Base-by-base conservation (phyloP, 2,329 filamentous ascomycete genomes). In the Colletotrichum brevisporum region DNA sequence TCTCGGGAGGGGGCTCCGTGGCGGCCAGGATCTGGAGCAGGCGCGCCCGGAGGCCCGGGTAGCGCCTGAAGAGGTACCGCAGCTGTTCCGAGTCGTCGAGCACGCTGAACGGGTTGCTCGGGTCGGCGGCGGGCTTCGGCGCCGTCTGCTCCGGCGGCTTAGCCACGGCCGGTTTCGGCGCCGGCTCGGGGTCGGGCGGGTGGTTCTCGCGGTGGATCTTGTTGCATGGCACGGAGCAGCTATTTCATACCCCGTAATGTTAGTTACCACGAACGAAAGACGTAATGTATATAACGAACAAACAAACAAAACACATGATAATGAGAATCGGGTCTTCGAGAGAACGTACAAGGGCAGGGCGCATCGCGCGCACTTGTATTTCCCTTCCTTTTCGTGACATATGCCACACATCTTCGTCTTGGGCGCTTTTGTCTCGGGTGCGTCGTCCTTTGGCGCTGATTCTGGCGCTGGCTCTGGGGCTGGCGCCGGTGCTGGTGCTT, bases 351-450 rank as follows among this genome's bases (percentile, higher is more conserved):
- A 91, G 70, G 85, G 85, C 24, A 87, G 73, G 55, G 83, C 78
- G 75, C 89, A 91, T 31, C 83, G 83, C n/a, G 87, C 82, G 71
- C 89, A 91, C 74, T 90, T 91, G 78, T 91, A 91, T 76, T 89
- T 91, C 36, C 82, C 83, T 21, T 84, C 80, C 5, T 82, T 82
- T 41, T 77, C 74, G 31, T 84, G 76, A 76, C 89, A 91, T 39
- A 90, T 80, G 5, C 84, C 83, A 73, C 89, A 91, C 2, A 76
- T 71, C 18, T 74, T 73, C 50, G 73, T 56, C 47, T 70, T 67
- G 16, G 63, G 56, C 10, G 59, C 39, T 5, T 41, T 27, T 12
- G 50, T 41, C 27, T 55, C 51, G 18, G 36, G 13, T 12, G 39
- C 39, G 18, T 63, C 15, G 24, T 16, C 18, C n/a, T 39, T n/a